Evolutionary conservation across 352 stramenopile genomes (phyloP).

Genomic region (Albugo laibachii): DNA sequence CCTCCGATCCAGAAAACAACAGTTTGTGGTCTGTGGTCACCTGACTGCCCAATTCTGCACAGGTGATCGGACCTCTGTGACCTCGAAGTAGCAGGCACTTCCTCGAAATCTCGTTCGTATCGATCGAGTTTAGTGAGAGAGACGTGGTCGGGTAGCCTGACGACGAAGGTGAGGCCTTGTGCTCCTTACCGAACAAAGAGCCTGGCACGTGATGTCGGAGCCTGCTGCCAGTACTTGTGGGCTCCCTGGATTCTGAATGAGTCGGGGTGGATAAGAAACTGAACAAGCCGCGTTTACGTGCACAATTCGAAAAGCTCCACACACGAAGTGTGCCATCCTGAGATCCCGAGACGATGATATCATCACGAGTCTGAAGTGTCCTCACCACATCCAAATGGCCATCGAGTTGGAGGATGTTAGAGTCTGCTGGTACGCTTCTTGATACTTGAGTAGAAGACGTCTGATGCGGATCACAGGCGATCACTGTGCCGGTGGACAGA

Average conservation of each 20-base stretch:
- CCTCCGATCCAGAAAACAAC: conserved; percentile 40
- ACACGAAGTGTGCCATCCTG: conserved; percentile 45
- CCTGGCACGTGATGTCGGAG: background rate
- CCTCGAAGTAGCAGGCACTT: conserved; percentile 40
- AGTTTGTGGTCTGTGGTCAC: conserved; percentile 30
- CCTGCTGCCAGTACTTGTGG: too few species aligned
- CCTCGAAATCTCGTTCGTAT: conserved; percentile 32
- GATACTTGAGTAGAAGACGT: background rate
- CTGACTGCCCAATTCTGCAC: conserved; percentile 52
- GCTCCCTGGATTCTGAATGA: too few species aligned
- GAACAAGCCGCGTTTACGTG: conserved; percentile 36
- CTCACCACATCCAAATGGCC: conserved; percentile 27
- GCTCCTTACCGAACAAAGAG: background rate
- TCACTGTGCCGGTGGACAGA: conserved; percentile 4
- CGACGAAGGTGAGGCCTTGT: conserved; percentile 3
- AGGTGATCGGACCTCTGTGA: conserved; percentile 36
- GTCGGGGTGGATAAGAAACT: conserved; percentile 19
- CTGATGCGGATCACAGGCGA: background rate
- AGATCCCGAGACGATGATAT: conserved; percentile 42
- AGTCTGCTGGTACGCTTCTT: too few species aligned
- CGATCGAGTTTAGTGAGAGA: conserved; percentile 6
- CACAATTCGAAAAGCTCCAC: conserved; percentile 44
- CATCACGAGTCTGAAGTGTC: conserved; percentile 30
- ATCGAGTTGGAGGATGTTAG: conserved; percentile 7
- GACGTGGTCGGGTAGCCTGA: too few species aligned